Evolutionary conservation across 2,329 filamentous ascomycete species (phyloP), one percentile per base, ranked within the genome.

Genomic region (Byssochlamys sp.): DNA sequence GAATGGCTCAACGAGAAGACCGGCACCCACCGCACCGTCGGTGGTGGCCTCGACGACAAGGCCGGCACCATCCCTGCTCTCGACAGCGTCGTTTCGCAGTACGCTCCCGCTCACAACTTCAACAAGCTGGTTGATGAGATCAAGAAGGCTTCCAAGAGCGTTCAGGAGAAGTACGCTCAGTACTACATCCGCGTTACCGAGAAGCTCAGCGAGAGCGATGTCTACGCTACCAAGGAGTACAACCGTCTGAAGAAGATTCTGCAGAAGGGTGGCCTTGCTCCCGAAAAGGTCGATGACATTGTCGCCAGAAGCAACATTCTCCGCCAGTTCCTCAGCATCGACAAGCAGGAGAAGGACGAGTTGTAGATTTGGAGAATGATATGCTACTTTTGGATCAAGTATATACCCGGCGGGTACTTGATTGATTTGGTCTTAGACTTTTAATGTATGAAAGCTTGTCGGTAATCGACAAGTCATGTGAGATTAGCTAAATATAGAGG

Each of bases 181-280:
- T 99, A 99, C 83, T 97, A 99, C 75, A 80, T 94, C 72, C 90
- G 89, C 72, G 91, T 95, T 56, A 88, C 94, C 60, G 84, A 89
- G 72, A 97, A 96, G 84, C 78, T 94, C 62, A 81, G 79, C 71
- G 80, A 86, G 73, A 95, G 88, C 77, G 81, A 88, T 60, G 86
- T 80, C 55, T 96, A 90, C 70, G 90, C 85, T 53, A 78, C 84
- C 70, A 97, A 96, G 84, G 92, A 97, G 81, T 79, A 91, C 61
- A 81, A 85, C 60, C 84, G 92, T 62, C 80, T 97, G 61, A 82
- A 90, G 66, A 85, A 87, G 65, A 83, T 97, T 65, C 78, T 96
- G 61, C 82, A 84, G 76, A 96, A 95, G 84, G 90, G 91, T 61
- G 90, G 89, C 60, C 81, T 96, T 54, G 88, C 89, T 4, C 85